These are phyloP conservation scores for Tagetes erecta DNA, from an alignment of 129 eudicot genomes.

Conservation along the genomic window DNA sequence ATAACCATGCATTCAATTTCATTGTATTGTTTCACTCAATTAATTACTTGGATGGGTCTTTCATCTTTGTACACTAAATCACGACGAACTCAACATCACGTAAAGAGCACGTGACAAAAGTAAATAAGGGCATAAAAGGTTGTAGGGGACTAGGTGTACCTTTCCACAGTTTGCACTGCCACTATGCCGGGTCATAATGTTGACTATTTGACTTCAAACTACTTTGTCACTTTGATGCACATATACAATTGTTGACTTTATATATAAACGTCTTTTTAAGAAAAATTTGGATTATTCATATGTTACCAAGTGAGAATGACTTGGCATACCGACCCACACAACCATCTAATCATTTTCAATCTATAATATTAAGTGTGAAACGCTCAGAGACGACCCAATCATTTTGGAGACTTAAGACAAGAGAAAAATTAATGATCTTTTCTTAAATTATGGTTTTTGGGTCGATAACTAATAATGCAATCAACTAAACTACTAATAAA, in stretches of 20 bases:
- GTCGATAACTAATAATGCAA: too few relatives aligned
- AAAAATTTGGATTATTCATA: too few relatives aligned
- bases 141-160: constrained; percentile 26
- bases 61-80: constrained; percentile 23
- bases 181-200: constrained; percentile 27
- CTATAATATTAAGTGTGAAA: too few relatives aligned
- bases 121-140: constrained; percentile 25
- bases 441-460: too few relatives aligned
- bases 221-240: constrained; percentile 17
- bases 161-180: constrained; percentile 9
- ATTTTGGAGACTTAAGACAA: too few relatives aligned
- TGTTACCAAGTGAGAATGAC: too few relatives aligned
- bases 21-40: constrained; percentile 9
- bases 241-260: not conserved
- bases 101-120: constrained; percentile 33
- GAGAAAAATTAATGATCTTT: too few relatives aligned
- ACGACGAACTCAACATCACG: constrained; percentile 27
- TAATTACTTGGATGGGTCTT: constrained; percentile 22
- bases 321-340: too few relatives aligned
- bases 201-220: constrained; percentile 28
- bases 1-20: not conserved
- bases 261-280: too few relatives aligned
- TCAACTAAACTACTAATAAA: too few relatives aligned
- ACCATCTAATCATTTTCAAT: too few relatives aligned
- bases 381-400: too few relatives aligned